Base-by-base conservation (phyloP, 345 rosid genomes). In the Aurinia saxatilis region DNA sequence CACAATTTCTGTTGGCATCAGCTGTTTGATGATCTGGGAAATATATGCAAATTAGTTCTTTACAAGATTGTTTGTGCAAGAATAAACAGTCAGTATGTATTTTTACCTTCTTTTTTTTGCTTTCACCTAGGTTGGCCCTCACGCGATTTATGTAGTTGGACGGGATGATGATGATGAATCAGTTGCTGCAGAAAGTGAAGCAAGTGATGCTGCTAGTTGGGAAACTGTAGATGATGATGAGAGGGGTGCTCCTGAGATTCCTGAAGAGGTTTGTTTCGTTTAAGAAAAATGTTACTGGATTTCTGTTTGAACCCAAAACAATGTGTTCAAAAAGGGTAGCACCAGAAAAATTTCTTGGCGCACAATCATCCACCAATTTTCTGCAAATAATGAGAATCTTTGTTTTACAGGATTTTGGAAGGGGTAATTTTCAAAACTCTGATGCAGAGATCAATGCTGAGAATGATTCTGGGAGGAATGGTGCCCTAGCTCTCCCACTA, bases 181-280 rank as follows among this genome's bases (percentile, higher is more conserved):
- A 46, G 31, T 80, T 73, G 92, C 84, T 70, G 87, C 59, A 52
- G 95, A 92, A 65, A 95, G 99, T 68, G 97, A 78, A 73, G 74
- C 81, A 65, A 88, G 95, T 66, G 92, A 81, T 77, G 95, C 78
- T 77, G 99, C 92, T 76, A 90, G 98, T 76, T 95, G 99, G 99
- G 99, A 95, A 82, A 95, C 99, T 14, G 76, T 84, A 73, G 57
- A 72, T 65, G 96, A 85, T 71, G 88, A 88, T 71, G 86, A 78
- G 62, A 77, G 65, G 77, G 89, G 70, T 57, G 77, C 75, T 65
- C 78, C 66, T 57, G 95, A 77, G 72, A 78, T 70, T 80, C 66
- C 61, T 59, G 79, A 69, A 77, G 89, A 86, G 99, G 97, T 95
- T 77, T 58, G 83, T 80, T 71, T 63, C 33, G 7, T 57, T 25